phyloP scores from a whole-genome alignment of 106 monocot genomes.

The Dendrobium catenatum region DNA sequence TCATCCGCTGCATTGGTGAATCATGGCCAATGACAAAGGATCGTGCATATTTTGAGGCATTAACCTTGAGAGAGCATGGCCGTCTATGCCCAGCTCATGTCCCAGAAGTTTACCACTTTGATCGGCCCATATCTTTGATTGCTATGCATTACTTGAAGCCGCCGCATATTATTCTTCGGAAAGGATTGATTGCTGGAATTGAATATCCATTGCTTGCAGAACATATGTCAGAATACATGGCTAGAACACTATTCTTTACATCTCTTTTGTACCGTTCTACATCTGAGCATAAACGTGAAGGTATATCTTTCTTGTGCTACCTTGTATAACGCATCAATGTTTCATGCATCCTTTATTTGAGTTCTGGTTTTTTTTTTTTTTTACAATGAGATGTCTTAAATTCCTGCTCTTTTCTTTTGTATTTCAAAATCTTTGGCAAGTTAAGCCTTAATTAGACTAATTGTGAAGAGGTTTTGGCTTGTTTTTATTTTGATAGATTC shows the following conservation, averaged over 20 bases:
- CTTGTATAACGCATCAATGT: not conserved
- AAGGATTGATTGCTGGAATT: slow-evolving; percentile 90
- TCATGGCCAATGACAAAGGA: slow-evolving; percentile 97
- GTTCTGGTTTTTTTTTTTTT: not conserved
- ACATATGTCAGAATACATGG: slow-evolving; percentile 90
- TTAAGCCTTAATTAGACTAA: not conserved
- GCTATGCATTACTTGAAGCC: slow-evolving; percentile 90
- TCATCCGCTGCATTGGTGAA: slow-evolving; percentile 84
- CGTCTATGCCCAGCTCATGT: slow-evolving; percentile 72
- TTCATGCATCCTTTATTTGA: not conserved
- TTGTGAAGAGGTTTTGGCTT: not conserved
- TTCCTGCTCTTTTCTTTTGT: not conserved
- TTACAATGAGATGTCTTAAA: not conserved
- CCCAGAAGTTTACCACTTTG: slow-evolving; percentile 95
- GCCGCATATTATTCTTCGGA: slow-evolving; percentile 91
- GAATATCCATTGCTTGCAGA: slow-evolving; percentile 86
- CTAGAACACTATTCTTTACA: slow-evolving; percentile 89
- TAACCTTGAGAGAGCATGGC: slow-evolving; percentile 69
- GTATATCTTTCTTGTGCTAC: slow-evolving; percentile 19
- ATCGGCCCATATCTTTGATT: slow-evolving; percentile 73
- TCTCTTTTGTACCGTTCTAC: slow-evolving; percentile 73
- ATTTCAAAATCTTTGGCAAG: not conserved
- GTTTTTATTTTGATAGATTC: not conserved
- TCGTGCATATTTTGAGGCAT: slow-evolving; percentile 78
- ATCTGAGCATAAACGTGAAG: slow-evolving; percentile 58